Evolutionary conservation across 345 rosid species (phyloP).

Genomic region (Lumnitzera racemosa): DNA sequence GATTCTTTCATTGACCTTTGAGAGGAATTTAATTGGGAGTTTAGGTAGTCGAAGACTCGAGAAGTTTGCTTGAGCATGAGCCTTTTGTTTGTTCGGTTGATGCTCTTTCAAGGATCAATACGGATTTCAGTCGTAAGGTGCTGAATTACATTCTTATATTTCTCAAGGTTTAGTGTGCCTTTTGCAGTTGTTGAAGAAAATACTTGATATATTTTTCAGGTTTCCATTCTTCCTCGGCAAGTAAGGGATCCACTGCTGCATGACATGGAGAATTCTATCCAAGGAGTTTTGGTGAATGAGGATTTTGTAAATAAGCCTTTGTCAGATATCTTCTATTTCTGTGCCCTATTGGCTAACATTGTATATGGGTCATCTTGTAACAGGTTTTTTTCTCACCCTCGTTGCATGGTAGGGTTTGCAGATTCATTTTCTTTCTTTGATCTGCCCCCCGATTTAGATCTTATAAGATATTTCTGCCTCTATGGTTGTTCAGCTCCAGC

Average conservation of each 20-base stretch:
- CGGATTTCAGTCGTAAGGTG: conserved; percentile 38
- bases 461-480: neutral
- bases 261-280: conserved; percentile 60
- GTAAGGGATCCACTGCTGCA: conserved; percentile 67
- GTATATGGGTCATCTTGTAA: conserved; percentile 46
- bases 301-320: conserved; percentile 41
- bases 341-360: conserved; percentile 64
- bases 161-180: neutral
- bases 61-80: conserved; percentile 36
- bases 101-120: conserved; percentile 50
- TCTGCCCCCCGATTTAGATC: neutral
- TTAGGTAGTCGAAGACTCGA: conserved; percentile 42
- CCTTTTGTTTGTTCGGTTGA: conserved; percentile 73
- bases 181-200: neutral
- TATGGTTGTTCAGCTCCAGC: too few relatives aligned
- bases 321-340: conserved; percentile 52
- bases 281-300: conserved; percentile 32
- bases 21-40: conserved; percentile 12
- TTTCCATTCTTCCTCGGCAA: conserved; percentile 50
- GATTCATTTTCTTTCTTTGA: conserved; percentile 3
- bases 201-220: conserved; percentile 28
- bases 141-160: conserved; percentile 1
- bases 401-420: neutral
- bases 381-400: conserved; percentile 36
- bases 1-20: conserved; percentile 8